Conservation (phyloP, 768 basidiomycete species). For the Paxillus ammoniavirescens region DNA sequence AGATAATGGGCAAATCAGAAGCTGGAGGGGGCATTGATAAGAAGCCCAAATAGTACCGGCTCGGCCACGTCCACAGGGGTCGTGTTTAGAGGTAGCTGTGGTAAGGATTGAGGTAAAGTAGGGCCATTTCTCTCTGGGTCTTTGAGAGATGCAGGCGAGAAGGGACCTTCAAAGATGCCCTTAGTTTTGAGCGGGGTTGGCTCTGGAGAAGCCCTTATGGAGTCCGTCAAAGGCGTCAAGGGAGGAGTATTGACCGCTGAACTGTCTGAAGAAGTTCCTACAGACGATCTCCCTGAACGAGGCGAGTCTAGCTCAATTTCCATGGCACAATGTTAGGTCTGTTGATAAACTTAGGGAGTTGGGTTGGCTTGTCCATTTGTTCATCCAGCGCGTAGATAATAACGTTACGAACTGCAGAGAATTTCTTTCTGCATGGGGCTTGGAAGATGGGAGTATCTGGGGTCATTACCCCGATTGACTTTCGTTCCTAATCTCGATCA, state of each 20-base stretch:
- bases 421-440: too few species aligned
- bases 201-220: conserved; percentile 2
- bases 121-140: conserved; percentile 22
- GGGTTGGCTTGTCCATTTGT: neutral
- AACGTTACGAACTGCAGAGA: too few species aligned
- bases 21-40: neutral
- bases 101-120: conserved; percentile 17
- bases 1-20: neutral
- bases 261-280: neutral
- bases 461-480: too few species aligned
- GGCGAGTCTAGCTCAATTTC: conserved; percentile 1
- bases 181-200: neutral
- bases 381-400: neutral
- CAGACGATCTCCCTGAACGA: neutral
- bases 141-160: conserved; percentile 17
- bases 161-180: conserved; percentile 12
- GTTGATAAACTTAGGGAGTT: neutral
- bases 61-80: conserved; percentile 22
- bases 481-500: too few species aligned
- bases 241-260: conserved; percentile 8
- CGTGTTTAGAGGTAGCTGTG: conserved; percentile 21
- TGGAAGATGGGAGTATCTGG: too few species aligned
- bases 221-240: conserved; percentile 9
- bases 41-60: conserved; percentile 11
- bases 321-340: conserved; percentile 3